These are phyloP conservation scores for Dipteronia sinensis DNA, from an alignment of 345 rosid genomes.

Conservation along the genomic window DNA sequence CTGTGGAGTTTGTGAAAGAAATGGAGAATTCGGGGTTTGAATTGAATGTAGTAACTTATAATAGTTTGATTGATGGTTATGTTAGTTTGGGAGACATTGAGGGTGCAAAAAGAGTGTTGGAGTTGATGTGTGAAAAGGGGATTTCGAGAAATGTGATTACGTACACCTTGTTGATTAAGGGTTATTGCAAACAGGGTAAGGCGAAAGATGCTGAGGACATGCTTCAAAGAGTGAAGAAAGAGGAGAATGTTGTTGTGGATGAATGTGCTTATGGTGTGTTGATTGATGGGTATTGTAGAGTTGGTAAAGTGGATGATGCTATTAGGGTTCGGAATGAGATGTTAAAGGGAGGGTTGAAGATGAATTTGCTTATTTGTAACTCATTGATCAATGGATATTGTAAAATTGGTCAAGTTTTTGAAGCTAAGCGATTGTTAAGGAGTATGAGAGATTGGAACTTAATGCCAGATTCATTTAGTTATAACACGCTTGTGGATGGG, in stretches of 20 bases:
- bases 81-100: constrained; percentile 59
- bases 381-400: constrained; percentile 80
- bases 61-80: constrained; percentile 78
- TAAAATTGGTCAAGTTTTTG: constrained; percentile 51
- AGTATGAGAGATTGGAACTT: constrained; percentile 58
- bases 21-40: constrained; percentile 60
- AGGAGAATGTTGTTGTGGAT: constrained; percentile 46
- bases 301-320: constrained; percentile 62
- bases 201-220: constrained; percentile 64
- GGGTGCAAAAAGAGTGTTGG: constrained; percentile 45
- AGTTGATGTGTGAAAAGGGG: constrained; percentile 54
- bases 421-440: constrained; percentile 48
- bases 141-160: constrained; percentile 56
- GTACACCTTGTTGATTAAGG: constrained; percentile 59
- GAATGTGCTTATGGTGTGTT: constrained; percentile 69
- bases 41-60: constrained; percentile 65
- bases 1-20: constrained; percentile 46
- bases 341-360: constrained; percentile 58
- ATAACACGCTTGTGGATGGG: constrained; percentile 77
- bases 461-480: constrained; percentile 71
- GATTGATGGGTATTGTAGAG: constrained; percentile 77
- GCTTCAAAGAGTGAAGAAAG: constrained; percentile 39
- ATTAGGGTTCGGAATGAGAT: constrained; percentile 59
- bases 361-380: constrained; percentile 71
- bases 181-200: constrained; percentile 51